Conservation (phyloP, 345 rosid species). For the Pseudoturritis turrita region DNA sequence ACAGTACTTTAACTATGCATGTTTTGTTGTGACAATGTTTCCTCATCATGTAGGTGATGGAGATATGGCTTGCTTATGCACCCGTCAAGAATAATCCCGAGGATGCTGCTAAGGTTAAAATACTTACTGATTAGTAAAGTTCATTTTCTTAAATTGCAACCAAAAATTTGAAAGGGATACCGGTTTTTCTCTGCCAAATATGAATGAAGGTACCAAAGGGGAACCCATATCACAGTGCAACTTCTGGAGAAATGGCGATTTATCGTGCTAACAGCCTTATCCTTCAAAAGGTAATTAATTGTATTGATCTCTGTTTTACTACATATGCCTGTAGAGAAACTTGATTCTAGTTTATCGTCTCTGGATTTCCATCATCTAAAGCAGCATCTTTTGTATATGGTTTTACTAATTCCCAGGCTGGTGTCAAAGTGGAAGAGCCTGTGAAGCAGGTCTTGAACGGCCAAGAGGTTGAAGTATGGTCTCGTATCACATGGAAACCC, state of each 20-base stretch:
- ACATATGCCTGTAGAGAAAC: neutral
- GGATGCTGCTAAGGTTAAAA: slow-evolving; percentile 84
- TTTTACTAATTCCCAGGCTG: slow-evolving; percentile 48
- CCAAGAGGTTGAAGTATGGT: slow-evolving; percentile 96
- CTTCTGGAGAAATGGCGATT: slow-evolving; percentile 92
- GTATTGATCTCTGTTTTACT: neutral
- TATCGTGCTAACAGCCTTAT: slow-evolving; percentile 73
- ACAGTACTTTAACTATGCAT: neutral
- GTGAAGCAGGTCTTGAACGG: slow-evolving; percentile 59
- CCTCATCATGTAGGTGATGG: slow-evolving; percentile 54
- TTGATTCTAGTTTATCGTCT: neutral
- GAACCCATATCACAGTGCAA: slow-evolving; percentile 92
- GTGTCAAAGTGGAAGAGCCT: slow-evolving; percentile 69
- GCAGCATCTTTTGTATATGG: neutral
- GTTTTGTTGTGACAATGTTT: slow-evolving; percentile 11
- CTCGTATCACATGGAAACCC: slow-evolving; percentile 80
- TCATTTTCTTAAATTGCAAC: neutral
- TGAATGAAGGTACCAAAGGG: slow-evolving; percentile 74
- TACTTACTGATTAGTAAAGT: neutral
- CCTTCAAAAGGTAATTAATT: slow-evolving; percentile 52
- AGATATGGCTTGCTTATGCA: slow-evolving; percentile 87
- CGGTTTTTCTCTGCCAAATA: neutral
- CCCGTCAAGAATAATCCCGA: slow-evolving; percentile 93
- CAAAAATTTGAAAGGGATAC: neutral
- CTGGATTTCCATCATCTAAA: neutral